Base-by-base conservation (phyloP, 805 yeast species). In the Lipomyces lipofer region DNA sequence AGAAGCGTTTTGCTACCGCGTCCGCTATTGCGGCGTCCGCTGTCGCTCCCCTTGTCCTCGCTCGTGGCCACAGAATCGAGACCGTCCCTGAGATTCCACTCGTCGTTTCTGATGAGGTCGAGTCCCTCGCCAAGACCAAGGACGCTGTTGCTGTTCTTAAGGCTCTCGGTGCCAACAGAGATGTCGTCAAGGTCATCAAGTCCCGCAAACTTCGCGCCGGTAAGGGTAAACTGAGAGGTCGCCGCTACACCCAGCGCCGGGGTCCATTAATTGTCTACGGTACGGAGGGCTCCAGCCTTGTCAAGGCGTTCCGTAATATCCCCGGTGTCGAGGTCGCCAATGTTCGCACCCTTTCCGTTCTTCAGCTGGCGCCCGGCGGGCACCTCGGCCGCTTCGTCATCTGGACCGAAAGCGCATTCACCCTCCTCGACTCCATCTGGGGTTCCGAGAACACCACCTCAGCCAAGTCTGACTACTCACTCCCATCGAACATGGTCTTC, bases 1-100 rank as follows among this genome's bases (percentile, higher is more conserved):
- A 94, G 84, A 92, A 92, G 86, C 91, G 98, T 81, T 94, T 91
- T 80, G 99, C 99, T 68, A 92, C 98, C 70, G 98, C 97, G 74
- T 92, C 99, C 69, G 99, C 98, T 73, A 88, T 94, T 73, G 98
- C 99, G 75, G 99, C 99, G 69, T 83, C 98, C 66, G 95, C 95
- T 73, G 96, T 94, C 70, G 94, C 97, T 72, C 89, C 99, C 71
- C 85, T 94, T 74, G 98, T 94, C 68, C 82, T 92, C 72, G 99
- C 99, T 75, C 94, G 99, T 84, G 99, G 99, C 78, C 99, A 94
- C 97, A 87, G 92, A 78, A 89, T 94, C 75, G 99, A 94, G 84
- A 84, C 88, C 78, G 89, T 94, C 71, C 87, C 95, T 76, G 97
- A 94, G 84, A 88, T 94, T 72, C 99, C 99, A 77, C 86, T 94